A percentile compares a stretch with the other conserved stretches of the same genome.
These are phyloP conservation scores for Aspergillus novofumigatus DNA, from an alignment of 2,329 filamentous ascomycete species.

Conservation along the genomic window DNA sequence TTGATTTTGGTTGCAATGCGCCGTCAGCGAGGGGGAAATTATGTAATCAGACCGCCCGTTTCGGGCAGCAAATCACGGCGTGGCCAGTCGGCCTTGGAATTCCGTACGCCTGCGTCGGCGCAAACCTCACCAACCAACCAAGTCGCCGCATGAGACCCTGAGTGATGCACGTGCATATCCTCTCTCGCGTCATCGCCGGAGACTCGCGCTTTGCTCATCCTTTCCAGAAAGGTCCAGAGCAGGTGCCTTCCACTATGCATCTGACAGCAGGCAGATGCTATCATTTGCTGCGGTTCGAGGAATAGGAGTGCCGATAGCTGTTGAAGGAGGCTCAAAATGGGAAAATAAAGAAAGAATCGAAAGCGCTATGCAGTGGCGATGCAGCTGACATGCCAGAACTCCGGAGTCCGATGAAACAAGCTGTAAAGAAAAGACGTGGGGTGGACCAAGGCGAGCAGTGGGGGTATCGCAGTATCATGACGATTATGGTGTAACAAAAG, in stretches of 20 bases:
- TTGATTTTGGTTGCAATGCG: constrained; percentile 10
- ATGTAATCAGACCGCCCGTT: constrained; percentile 11
- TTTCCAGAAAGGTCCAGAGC: not conserved
- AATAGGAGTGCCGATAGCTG: not conserved
- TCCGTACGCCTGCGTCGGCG: not conserved
- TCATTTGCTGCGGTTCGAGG: not conserved
- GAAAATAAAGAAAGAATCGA: not conserved
- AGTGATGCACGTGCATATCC: not conserved
- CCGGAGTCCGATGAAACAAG: not conserved
- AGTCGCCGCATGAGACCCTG: not conserved
- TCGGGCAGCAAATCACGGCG: constrained; percentile 2
- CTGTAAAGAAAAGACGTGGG: not conserved
- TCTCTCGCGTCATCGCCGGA: not conserved
- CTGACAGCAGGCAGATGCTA: too few relatives aligned
- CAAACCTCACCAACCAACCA: not conserved
- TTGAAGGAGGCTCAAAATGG: not conserved
- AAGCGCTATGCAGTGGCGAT: not conserved
- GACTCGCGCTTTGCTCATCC: not conserved
- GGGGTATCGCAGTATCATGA: too few relatives aligned
- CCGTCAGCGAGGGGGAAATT: constrained; percentile 19
- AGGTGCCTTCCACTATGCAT: not conserved
- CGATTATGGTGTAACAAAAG: not conserved
- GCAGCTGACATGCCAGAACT: not conserved
- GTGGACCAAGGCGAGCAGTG: not conserved
- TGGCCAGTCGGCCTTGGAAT: not conserved